Conservation (phyloP, 2,329 filamentous ascomycete genomes). For the Hortaea werneckii region DNA sequence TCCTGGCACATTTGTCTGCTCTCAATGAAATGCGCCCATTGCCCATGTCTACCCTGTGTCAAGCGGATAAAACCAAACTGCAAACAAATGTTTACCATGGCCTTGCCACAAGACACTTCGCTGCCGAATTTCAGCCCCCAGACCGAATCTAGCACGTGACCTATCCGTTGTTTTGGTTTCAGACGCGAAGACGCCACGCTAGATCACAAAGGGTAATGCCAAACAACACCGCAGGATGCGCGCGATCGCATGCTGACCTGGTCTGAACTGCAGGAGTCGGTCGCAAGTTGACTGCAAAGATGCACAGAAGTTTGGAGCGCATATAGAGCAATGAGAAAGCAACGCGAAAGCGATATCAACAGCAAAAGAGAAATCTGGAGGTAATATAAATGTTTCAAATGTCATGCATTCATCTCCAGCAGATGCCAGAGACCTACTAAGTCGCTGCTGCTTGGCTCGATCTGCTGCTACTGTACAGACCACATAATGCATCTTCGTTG, state of each 20-base stretch:
- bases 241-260: not conserved
- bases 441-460: conserved; percentile 14
- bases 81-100: no score
- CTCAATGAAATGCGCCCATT: no score
- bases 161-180: not conserved
- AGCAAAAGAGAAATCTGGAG: not conserved
- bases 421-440: conserved; percentile 8
- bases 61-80: no score
- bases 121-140: no score
- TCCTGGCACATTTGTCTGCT: no score
- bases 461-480: conserved; percentile 27
- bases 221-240: conserved; percentile 1
- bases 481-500: conserved; percentile 11
- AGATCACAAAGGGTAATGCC: not conserved
- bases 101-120: no score
- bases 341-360: no score
- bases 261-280: not conserved
- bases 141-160: no score
- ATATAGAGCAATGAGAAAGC: no score
- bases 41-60: no score
- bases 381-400: not conserved
- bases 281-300: not conserved
- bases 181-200: conserved; percentile 5
- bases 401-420: conserved; percentile 27
- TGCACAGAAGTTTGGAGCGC: no score